These are phyloP conservation scores for Chamaenerion angustifolium DNA, from an alignment of 345 rosid species.

Conservation along the genomic window DNA sequence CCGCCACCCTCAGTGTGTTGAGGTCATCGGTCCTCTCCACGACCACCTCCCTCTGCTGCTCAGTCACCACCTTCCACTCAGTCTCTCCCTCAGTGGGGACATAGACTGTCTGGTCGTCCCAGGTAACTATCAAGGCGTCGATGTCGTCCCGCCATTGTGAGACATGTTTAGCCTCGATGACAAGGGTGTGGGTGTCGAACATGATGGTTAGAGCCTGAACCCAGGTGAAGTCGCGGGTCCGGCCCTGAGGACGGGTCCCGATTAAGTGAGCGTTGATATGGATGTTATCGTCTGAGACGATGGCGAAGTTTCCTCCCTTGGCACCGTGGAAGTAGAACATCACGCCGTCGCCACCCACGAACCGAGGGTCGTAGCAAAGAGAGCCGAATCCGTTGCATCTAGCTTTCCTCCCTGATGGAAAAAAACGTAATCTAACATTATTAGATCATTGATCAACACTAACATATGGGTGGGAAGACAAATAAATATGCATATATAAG, in stretches of 20 bases:
- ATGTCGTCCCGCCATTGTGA: slow-evolving; percentile 36
- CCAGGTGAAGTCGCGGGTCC: slow-evolving; percentile 91
- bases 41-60: slow-evolving; percentile 29
- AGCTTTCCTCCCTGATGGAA: slow-evolving; percentile 45
- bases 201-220: slow-evolving; percentile 66
- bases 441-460: too few relatives aligned
- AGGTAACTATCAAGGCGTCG: slow-evolving; percentile 45
- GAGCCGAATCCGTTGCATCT: slow-evolving; percentile 70
- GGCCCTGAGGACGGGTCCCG: slow-evolving; percentile 62
- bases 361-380: slow-evolving; percentile 71
- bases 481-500: too few relatives aligned
- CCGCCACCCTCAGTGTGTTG: slow-evolving; percentile 35
- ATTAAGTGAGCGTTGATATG: slow-evolving; percentile 86
- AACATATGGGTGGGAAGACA: too few relatives aligned
- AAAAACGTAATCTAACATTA: not conserved
- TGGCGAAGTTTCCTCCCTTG: slow-evolving; percentile 72
- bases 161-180: slow-evolving; percentile 46
- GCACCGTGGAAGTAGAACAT: slow-evolving; percentile 92
- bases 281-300: slow-evolving; percentile 56
- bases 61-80: slow-evolving; percentile 34
- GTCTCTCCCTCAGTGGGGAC: slow-evolving; percentile 53
- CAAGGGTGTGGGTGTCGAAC: slow-evolving; percentile 56
- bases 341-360: slow-evolving; percentile 73
- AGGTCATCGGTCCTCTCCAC: slow-evolving; percentile 55
- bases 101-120: slow-evolving; percentile 34